Base-by-base conservation (phyloP, 2,329 filamentous ascomycete species). In the Microascus cirrosus region DNA sequence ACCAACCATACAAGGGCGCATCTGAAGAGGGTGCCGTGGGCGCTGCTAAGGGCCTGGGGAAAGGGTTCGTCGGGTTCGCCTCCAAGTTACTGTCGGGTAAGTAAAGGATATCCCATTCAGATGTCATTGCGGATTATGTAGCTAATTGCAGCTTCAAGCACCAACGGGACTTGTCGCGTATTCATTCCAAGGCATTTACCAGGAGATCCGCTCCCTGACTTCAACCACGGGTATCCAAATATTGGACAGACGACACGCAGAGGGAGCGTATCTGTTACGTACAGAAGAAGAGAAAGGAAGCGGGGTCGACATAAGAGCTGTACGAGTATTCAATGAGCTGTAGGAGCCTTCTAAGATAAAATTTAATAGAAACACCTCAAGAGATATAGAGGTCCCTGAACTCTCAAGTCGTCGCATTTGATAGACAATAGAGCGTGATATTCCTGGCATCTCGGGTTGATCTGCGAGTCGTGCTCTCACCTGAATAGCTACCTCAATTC, bases 31-130 rank as follows among this genome's bases (percentile, higher is more conserved):
- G 76, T 0, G 69, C 71, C 1, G 64, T 62, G 2, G 92, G 92
- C 1, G 76, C 92, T 10, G 66, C 91, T 12, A 93, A 92, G 69
- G 89, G 89, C 0, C 76, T 95, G 52, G 90, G 87, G 1, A 94
- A 90, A 67, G 92, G 90, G 0, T 80, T 95, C 42, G 90, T 89
- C 5, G 92, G 92, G 0, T 69, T 95, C 1, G 77, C 94, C 1
- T 73, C 94, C 20, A 95, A 95, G 67, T 88, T 90, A 18, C 82
- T 85, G 59, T 89, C 89, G 59, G 90, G 84, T 84, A 70, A 71
- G 79, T 70, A 57, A 18, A 0, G 28, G 8, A 32, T 8, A 12
- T 45, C 36, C 36, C 36, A n/a, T 42, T 7, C n/a, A 18, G n/a
- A 15, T 12, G 3, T 7, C 52, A 60, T n/a, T 52, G 53, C 8